Base-by-base conservation (phyloP, 108 stramenopile genomes). In the Nannochloropsis granulata region DNA sequence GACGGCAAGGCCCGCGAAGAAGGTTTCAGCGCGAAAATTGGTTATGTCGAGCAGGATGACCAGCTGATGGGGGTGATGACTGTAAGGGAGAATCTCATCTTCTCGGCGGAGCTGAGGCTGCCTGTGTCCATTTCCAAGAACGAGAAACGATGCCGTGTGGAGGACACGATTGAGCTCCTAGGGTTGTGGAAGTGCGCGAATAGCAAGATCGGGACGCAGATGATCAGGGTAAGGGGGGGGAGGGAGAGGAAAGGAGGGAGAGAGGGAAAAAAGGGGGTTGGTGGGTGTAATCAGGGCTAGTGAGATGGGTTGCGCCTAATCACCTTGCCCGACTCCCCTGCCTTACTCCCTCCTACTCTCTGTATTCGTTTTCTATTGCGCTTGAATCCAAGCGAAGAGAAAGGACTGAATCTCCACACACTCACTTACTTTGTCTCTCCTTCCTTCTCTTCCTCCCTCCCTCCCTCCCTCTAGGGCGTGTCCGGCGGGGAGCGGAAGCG, bases 11-110 rank as follows among this genome's bases (percentile, higher is more conserved):
- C 82, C 12, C 44, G 83, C 14, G 83, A 81, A 16, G 82, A 80
- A 14, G 24, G 34, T 0, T 82, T 91, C 13, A 89, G 94, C 25
- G 89, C 93, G 81, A 89, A 94, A 56, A 93, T 96, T 82, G 94
- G 94, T 80, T 96, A 93, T 83, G 94, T 94, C 24, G 91, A 92
- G 43, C 95, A 95, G 79, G 94, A 95, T 45, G 95, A 95, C 82
- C 91, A 91, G 12, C 89, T 95, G 25, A 89, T 93, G 19, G 91
- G 93, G 78, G 93, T 93, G 7, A 88, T 93, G 12, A 95, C 95
- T 24, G 94, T 94, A 24, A 89, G 94, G n/a, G 95, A 96, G 87
- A 91, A 93, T 24, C 92, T 96, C 45, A 84, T 86, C 23, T 95
- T 96, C 84, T 93, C 93, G 45, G 95, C 94, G 16, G 90, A 92